A percentile compares a stretch with the other conserved stretches of the same genome.
Evolutionary conservation across 495 filamentous ascomycete species (phyloP).

Genomic region (Pyrenula aspistea): DNA sequence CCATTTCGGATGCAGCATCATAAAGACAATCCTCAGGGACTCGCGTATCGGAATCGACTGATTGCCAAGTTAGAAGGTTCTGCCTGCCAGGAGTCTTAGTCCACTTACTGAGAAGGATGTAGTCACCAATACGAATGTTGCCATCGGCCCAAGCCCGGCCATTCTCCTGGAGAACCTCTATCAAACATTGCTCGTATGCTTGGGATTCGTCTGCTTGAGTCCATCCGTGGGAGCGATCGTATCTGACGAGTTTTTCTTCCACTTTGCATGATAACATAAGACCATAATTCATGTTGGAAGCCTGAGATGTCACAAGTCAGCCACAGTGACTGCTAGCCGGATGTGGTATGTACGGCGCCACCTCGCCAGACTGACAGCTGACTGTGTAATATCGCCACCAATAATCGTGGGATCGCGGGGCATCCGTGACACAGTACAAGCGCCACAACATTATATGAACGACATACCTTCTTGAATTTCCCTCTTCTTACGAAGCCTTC

Average conservation of each 20-base stretch:
- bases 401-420: too few species aligned
- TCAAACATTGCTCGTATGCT: conserved; percentile 55
- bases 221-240: conserved; percentile 49
- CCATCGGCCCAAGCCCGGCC: conserved; percentile 70
- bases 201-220: conserved; percentile 55
- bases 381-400: not conserved
- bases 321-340: not conserved
- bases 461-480: conserved; percentile 33
- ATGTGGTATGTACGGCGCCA: conserved; percentile 1
- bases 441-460: not conserved
- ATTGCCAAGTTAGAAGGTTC: not conserved
- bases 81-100: not conserved
- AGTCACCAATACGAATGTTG: conserved; percentile 69
- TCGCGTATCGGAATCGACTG: conserved; percentile 65
- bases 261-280: conserved; percentile 65
- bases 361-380: not conserved
- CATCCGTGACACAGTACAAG: not conserved
- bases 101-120: conserved; percentile 45
- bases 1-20: conserved; percentile 70
- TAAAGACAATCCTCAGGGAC: conserved; percentile 58
- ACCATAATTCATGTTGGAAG: conserved; percentile 77
- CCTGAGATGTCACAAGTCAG: conserved; percentile 24
- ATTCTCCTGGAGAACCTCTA: conserved; percentile 48
- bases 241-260: conserved; percentile 50
- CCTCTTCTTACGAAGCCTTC: conserved; percentile 51